Conservation (phyloP, 2,329 filamentous ascomycete genomes). For the Calonectria pteridis region DNA sequence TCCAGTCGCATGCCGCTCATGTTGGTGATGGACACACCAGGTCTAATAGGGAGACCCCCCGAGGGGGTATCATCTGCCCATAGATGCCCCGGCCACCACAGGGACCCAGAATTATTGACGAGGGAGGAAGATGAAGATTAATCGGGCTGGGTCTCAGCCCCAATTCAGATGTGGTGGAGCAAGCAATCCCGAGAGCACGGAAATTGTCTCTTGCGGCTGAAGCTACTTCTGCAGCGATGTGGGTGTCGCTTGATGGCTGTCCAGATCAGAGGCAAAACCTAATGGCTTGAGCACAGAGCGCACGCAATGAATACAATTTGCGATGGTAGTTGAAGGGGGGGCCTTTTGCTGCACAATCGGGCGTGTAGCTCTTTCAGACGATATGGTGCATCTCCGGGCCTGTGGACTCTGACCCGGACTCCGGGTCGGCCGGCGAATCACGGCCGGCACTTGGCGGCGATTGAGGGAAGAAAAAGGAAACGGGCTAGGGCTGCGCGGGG, state of each 20-base stretch:
- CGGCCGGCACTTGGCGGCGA: background rate
- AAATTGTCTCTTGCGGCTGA: background rate
- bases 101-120: conserved; percentile 4
- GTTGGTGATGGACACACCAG: conserved; percentile 18
- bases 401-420: background rate
- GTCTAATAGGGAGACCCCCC: conserved; percentile 9
- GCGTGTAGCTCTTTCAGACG: background rate
- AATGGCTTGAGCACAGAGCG: background rate
- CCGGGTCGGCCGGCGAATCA: background rate
- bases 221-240: background rate
- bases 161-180: background rate
- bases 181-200: background rate
- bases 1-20: conserved; percentile 15
- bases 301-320: background rate
- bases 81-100: conserved; percentile 9
- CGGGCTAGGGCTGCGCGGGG: background rate
- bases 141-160: background rate
- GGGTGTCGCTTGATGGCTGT: background rate
- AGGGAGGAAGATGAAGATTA: background rate
- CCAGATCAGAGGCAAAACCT: background rate
- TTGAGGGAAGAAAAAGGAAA: background rate
- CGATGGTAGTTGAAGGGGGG: background rate
- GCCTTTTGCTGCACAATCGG: background rate
- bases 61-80: conserved; percentile 10
- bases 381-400: background rate